These are phyloP conservation scores for Xylaria acuta DNA, from an alignment of 495 filamentous ascomycete genomes.

Conservation along the genomic window DNA sequence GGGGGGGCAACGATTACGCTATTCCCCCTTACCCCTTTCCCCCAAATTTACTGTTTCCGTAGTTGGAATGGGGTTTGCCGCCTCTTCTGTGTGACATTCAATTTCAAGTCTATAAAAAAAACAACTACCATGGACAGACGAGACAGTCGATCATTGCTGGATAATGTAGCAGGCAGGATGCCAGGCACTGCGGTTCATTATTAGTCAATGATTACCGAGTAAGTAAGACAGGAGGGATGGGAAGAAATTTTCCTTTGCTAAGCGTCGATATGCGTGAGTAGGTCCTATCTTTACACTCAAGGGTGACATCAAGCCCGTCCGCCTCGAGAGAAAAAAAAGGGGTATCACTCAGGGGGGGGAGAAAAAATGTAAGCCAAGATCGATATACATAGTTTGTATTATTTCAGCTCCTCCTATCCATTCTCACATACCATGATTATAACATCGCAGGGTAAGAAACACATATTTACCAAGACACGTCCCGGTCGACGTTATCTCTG, in stretches of 20 bases:
- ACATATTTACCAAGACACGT: not conserved
- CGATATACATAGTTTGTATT: not conserved
- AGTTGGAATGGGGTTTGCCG: constrained; percentile 12
- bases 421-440: not conserved
- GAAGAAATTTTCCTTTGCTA: constrained; percentile 17
- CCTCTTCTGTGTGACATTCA: constrained; percentile 15
- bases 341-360: not conserved
- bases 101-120: not conserved
- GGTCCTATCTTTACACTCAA: constrained; percentile 1
- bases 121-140: not conserved
- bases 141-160: constrained; percentile 19
- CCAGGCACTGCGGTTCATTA: not conserved
- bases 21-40: constrained; percentile 24
- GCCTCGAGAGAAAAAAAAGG: not conserved
- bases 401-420: constrained; percentile 7
- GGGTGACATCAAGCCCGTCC: not conserved
- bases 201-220: constrained; percentile 19
- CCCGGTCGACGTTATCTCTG: not conserved
- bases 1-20: constrained; percentile 3
- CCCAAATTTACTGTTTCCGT: constrained; percentile 15
- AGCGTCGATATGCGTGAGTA: not conserved
- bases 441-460: not conserved
- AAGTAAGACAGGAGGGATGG: constrained; percentile 1
- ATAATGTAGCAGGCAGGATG: not conserved
- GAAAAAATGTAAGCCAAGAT: constrained; percentile 19